Evolutionary conservation across 305 asterid species (phyloP).

Genomic region (Fraxinus nigra): DNA sequence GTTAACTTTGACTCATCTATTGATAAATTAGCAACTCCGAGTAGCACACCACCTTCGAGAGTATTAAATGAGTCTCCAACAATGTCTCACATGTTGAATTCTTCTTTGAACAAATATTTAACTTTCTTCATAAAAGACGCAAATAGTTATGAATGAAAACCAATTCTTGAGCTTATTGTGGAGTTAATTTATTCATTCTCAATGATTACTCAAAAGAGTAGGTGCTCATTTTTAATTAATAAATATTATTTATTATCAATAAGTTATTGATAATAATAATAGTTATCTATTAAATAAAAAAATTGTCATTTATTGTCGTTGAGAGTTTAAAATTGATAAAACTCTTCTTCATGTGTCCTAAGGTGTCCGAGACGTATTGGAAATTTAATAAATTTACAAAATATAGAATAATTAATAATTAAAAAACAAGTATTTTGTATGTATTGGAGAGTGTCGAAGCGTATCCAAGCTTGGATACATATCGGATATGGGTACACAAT

Average conservation of each 20-base stretch:
- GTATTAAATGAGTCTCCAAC: neutral
- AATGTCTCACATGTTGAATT: neutral
- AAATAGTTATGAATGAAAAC: neutral
- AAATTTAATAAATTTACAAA: no score
- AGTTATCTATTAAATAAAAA: no score
- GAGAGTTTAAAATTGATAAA: neutral
- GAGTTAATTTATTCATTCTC: neutral
- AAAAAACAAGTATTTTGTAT: neutral
- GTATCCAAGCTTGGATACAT: neutral
- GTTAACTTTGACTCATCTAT: neutral
- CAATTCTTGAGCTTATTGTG: neutral
- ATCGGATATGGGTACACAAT: neutral
- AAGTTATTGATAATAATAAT: neutral
- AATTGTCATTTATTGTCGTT: neutral
- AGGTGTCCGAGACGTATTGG: neutral
- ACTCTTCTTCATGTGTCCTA: neutral
- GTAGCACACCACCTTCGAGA: neutral
- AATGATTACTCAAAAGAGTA: neutral
- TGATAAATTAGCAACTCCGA: neutral
- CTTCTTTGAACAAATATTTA: neutral
- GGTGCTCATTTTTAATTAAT: neutral
- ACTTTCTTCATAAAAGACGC: neutral
- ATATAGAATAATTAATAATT: no score
- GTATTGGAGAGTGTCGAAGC: neutral
- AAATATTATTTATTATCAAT: no score